Conservation (phyloP, 2,329 filamentous ascomycete species). For the Botrytis medusae region DNA sequence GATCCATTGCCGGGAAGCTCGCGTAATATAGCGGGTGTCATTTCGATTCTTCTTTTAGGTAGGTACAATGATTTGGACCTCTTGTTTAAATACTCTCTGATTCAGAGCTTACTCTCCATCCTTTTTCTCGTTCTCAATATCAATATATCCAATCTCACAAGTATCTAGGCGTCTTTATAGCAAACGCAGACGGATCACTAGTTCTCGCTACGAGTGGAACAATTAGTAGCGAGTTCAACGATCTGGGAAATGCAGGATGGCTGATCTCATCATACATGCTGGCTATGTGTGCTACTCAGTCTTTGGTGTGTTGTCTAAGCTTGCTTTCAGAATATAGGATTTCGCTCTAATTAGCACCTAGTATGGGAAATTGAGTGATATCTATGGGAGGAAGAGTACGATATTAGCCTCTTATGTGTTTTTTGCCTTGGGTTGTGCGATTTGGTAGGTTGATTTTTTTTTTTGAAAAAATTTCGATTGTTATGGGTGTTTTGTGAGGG, state of each 20-base stretch:
- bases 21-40: slow-evolving; percentile 26
- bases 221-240: slow-evolving; percentile 60
- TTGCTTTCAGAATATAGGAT: neutral
- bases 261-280: slow-evolving; percentile 53
- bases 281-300: slow-evolving; percentile 53
- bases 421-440: slow-evolving; percentile 46
- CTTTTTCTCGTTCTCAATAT: neutral
- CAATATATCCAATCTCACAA: neutral
- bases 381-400: slow-evolving; percentile 43
- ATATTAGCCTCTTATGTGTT: slow-evolving; percentile 46
- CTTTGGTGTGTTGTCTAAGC: slow-evolving; percentile 45
- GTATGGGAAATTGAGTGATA: slow-evolving; percentile 53
- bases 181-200: slow-evolving; percentile 61
- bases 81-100: neutral
- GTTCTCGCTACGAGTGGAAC: slow-evolving; percentile 63
- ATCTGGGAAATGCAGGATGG: slow-evolving; percentile 58
- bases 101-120: neutral
- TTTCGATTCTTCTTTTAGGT: slow-evolving; percentile 30
- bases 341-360: neutral
- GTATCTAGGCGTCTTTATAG: slow-evolving; percentile 58
- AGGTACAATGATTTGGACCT: slow-evolving; percentile 17
- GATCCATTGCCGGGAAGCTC: neutral
- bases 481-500: neutral
- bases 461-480: neutral
- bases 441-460: slow-evolving; percentile 43